These are phyloP conservation scores for Obelidium mucronatum DNA, from an alignment of 192 early-diverging fungal species.

Conservation along the genomic window DNA sequence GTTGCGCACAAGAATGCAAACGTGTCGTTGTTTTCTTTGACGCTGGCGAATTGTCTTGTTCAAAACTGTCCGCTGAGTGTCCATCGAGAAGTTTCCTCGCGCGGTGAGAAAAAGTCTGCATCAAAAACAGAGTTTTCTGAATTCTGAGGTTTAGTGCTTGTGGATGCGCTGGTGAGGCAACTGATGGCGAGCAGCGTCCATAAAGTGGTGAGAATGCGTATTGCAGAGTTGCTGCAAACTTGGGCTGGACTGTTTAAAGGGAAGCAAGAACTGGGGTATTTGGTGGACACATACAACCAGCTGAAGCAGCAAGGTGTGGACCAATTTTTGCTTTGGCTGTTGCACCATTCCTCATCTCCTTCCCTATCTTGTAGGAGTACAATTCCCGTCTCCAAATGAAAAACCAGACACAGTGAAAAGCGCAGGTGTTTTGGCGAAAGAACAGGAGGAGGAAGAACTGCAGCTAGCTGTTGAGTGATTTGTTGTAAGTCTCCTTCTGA, in stretches of 20 bases:
- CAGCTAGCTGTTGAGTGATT: slow-evolving; percentile 72
- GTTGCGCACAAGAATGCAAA: slow-evolving; percentile 69
- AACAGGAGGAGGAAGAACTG: slow-evolving; percentile 95
- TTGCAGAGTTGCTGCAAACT: slow-evolving; percentile 88
- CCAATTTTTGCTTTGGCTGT: slow-evolving; percentile 22
- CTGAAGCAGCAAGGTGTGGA: slow-evolving; percentile 61
- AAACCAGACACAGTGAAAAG: slow-evolving; percentile 40
- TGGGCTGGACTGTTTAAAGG: slow-evolving; percentile 88
- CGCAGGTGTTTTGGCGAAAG: slow-evolving; percentile 59
- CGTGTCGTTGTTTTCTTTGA: slow-evolving; percentile 55
- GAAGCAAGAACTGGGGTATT: slow-evolving; percentile 80
- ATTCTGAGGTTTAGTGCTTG: slow-evolving; percentile 72
- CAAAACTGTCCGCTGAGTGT: slow-evolving; percentile 72
- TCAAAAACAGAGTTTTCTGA: neutral
- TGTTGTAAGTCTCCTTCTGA: neutral
- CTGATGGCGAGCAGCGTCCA: slow-evolving; percentile 80
- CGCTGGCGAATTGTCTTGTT: slow-evolving; percentile 84
- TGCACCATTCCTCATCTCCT: slow-evolving; percentile 3
- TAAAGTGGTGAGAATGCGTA: slow-evolving; percentile 78
- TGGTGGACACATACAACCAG: slow-evolving; percentile 58
- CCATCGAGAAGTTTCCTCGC: slow-evolving; percentile 5
- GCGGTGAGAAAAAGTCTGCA: neutral
- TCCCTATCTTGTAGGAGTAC: neutral
- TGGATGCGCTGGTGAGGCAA: slow-evolving; percentile 76
- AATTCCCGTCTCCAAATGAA: slow-evolving; percentile 43